Percentiles rank a stretch among this genome's conserved stretches.
phyloP scores from a whole-genome alignment of 2,329 filamentous ascomycete genomes.

The Geosmithia putterillii region DNA sequence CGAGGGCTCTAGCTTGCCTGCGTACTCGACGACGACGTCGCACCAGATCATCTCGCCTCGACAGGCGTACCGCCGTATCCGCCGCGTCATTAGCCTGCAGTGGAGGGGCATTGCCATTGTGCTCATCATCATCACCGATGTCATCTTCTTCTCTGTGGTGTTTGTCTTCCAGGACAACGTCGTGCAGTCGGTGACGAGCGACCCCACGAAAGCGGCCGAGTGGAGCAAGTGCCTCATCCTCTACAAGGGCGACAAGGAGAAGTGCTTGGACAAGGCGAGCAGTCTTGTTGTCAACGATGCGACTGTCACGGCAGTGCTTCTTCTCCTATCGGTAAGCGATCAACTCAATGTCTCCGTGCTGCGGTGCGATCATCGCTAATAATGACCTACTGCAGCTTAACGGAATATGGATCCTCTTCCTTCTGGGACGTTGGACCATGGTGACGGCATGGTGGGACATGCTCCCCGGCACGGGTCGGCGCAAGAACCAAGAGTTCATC shows the following conservation, averaged over 20 bases:
- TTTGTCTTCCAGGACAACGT: conserved; percentile 81
- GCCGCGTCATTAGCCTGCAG: conserved; percentile 78
- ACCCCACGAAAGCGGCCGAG: conserved; percentile 37
- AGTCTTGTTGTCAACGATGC: conserved; percentile 59
- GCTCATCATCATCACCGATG: conserved; percentile 77
- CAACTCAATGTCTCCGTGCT: not conserved
- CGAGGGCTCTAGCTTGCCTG: conserved; percentile 60
- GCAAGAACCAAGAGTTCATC: conserved; percentile 67
- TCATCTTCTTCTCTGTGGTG: conserved; percentile 85
- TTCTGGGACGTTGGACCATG: conserved; percentile 79
- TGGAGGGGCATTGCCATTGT: conserved; percentile 91
- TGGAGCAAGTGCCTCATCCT: conserved; percentile 62
- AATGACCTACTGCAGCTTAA: conserved; percentile 45
- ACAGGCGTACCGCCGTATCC: conserved; percentile 78
- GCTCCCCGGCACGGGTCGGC: conserved; percentile 32
- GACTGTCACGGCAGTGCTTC: conserved; percentile 68
- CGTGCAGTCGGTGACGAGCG: conserved; percentile 43
- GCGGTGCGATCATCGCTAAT: conserved; percentile 3
- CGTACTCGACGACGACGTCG: conserved; percentile 13
- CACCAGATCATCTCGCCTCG: conserved; percentile 54
- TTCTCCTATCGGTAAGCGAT: conserved; percentile 67
- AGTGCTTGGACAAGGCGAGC: conserved; percentile 51
- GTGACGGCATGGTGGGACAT: conserved; percentile 70
- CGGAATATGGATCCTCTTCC: conserved; percentile 72
- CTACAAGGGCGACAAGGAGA: conserved; percentile 40